Evolutionary conservation across 164 flowering plant species (phyloP).

Genomic region (Umbellularia californica): DNA sequence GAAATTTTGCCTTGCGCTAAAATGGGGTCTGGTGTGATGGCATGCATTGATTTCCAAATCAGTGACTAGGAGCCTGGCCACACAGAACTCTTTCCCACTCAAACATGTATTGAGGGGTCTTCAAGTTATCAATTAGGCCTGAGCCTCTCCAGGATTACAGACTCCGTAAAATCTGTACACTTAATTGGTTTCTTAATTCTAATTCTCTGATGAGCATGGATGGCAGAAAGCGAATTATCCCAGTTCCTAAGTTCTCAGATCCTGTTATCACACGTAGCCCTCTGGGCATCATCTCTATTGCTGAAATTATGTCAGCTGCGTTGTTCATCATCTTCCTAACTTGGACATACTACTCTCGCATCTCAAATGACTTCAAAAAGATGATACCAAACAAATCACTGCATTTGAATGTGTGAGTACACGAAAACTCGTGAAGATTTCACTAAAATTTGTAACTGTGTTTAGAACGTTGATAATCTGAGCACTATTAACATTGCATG

Average conservation of each 20-base stretch:
- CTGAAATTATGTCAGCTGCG: slow-evolving; percentile 44
- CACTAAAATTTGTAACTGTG: neutral
- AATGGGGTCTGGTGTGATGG: no score
- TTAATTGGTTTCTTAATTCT: neutral
- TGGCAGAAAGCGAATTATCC: slow-evolving; percentile 36
- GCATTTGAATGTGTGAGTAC: slow-evolving; percentile 53
- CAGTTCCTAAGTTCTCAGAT: slow-evolving; percentile 35
- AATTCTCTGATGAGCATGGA: slow-evolving; percentile 3
- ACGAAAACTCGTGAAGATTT: neutral
- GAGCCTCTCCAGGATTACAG: neutral
- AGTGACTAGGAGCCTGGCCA: no score
- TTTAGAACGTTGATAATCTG: neutral
- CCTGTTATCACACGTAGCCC: slow-evolving; percentile 46
- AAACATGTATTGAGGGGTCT: no score
- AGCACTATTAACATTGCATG: neutral
- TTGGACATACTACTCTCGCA: slow-evolving; percentile 70
- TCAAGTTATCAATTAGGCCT: no score
- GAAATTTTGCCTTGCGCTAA: no score
- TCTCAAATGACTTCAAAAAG: slow-evolving; percentile 69
- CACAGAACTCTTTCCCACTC: no score
- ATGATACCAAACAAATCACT: slow-evolving; percentile 47
- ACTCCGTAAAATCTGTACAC: neutral
- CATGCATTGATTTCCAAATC: no score
- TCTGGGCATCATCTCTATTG: slow-evolving; percentile 49
- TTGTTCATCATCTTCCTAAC: slow-evolving; percentile 48